Percentiles rank a stretch among this genome's conserved stretches.
Conservation (phyloP, 768 basidiomycete genomes). For the Lanmaoa rubissima region DNA sequence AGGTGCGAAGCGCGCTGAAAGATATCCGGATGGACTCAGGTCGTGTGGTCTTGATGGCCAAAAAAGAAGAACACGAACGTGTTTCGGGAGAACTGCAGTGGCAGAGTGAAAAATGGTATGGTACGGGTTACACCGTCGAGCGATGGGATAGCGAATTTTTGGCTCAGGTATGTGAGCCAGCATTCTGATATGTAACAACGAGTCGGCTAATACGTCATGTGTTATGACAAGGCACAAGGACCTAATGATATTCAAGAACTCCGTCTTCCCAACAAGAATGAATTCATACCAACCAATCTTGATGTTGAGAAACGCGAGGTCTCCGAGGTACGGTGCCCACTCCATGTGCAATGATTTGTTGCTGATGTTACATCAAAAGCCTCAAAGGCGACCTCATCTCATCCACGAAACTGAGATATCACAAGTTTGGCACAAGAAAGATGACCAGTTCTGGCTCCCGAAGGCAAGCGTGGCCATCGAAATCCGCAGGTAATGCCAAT, state of each 20-base stretch:
- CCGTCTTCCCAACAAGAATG: constrained; percentile 79
- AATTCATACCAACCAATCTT: constrained; percentile 86
- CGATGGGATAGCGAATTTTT: constrained; percentile 64
- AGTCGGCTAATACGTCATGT: constrained; percentile 1
- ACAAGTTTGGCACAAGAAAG: constrained; percentile 94
- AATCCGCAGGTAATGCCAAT: constrained; percentile 58
- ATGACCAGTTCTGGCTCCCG: constrained; percentile 95
- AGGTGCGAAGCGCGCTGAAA: constrained; percentile 63
- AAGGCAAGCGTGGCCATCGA: constrained; percentile 78
- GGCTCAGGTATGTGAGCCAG: constrained; percentile 39
- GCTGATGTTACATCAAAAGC: constrained; percentile 43
- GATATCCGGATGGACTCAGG: constrained; percentile 55
- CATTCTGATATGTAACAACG: not conserved
- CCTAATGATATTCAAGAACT: constrained; percentile 67
- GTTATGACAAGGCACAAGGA: constrained; percentile 50
- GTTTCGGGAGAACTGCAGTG: constrained; percentile 53
- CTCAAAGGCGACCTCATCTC: constrained; percentile 69
- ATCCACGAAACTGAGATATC: constrained; percentile 70
- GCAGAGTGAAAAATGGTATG: constrained; percentile 89
- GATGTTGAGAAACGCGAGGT: constrained; percentile 77
- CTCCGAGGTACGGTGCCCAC: constrained; percentile 45
- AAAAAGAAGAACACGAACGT: constrained; percentile 57
- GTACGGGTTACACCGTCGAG: constrained; percentile 81
- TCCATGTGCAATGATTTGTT: not conserved
- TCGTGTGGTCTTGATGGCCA: constrained; percentile 78